Conservation (phyloP, 805 yeast species). For the Maudiozyma saulgeensis region DNA sequence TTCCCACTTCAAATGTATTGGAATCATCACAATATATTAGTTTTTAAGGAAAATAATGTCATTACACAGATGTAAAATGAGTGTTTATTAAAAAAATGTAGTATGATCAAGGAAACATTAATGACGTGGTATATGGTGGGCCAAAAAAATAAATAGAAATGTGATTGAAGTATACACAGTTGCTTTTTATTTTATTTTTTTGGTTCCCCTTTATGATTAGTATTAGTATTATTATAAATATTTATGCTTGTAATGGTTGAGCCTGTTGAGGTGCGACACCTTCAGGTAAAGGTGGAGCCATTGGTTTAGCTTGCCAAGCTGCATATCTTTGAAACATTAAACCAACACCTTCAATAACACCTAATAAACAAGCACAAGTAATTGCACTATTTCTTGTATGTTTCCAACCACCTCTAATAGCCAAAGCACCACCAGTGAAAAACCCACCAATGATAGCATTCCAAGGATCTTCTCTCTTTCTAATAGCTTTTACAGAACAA, state of each 20-base stretch:
- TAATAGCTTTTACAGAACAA: constrained; percentile 88
- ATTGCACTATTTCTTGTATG: constrained; percentile 94
- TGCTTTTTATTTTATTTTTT: no score
- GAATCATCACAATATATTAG: neutral
- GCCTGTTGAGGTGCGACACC: constrained; percentile 9
- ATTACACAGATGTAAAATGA: no score
- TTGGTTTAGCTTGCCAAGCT: constrained; percentile 73
- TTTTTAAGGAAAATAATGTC: neutral
- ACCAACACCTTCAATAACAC: constrained; percentile 97
- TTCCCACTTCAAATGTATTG: neutral
- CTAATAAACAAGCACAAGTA: constrained; percentile 93
- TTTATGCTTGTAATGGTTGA: constrained; percentile 30
- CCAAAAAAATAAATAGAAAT: no score
- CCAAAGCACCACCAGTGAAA: constrained; percentile 95
- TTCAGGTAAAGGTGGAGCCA: constrained; percentile 51
- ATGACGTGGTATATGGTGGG: neutral
- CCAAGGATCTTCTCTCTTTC: constrained; percentile 98
- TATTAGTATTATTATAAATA: neutral
- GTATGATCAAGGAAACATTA: neutral
- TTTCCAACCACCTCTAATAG: constrained; percentile 97
- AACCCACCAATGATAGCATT: constrained; percentile 97
- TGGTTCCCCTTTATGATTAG: no score
- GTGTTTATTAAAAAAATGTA: neutral
- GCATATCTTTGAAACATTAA: constrained; percentile 85
- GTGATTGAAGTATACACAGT: no score